Percentiles rank a stretch among this genome's conserved stretches.
These are phyloP conservation scores for Cephalotrichum gorgonifer DNA, from an alignment of 2,329 filamentous ascomycete genomes.

Conservation along the genomic window DNA sequence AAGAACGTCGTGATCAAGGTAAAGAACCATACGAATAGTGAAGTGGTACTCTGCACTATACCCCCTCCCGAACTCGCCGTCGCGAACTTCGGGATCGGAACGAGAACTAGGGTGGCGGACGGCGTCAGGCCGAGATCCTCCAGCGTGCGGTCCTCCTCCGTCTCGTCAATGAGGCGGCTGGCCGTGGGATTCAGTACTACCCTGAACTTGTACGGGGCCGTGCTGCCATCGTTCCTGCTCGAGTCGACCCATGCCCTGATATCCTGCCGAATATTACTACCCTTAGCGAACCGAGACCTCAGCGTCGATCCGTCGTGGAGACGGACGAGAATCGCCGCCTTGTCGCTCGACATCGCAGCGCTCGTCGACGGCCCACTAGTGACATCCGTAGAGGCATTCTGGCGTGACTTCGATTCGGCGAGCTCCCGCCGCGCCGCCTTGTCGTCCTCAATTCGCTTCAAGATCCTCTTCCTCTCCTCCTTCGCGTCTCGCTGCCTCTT, in stretches of 20 bases:
- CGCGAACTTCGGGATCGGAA: conserved; percentile 49
- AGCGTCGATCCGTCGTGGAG: conserved; percentile 78
- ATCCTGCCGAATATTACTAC: conserved; percentile 49
- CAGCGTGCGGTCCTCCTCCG: conserved; percentile 62
- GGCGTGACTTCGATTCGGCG: conserved; percentile 31
- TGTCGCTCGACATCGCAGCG: conserved; percentile 18
- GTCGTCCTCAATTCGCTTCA: conserved; percentile 68
- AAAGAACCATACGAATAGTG: not conserved
- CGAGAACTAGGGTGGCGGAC: conserved; percentile 71
- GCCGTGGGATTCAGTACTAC: conserved; percentile 71
- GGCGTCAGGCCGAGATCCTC: conserved; percentile 63
- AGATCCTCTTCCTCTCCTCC: conserved; percentile 60
- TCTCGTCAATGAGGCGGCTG: conserved; percentile 61
- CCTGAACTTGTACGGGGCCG: conserved; percentile 67
- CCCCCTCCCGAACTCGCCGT: conserved; percentile 25
- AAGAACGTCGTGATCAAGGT: conserved; percentile 4
- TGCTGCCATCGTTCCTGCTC: conserved; percentile 41
- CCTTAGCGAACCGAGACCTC: conserved; percentile 58
- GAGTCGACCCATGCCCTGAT: conserved; percentile 72
- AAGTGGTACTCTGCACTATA: not conserved
- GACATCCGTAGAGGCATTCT: conserved; percentile 16
- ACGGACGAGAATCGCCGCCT: conserved; percentile 60
- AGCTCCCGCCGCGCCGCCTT: conserved; percentile 53
- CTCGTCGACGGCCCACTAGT: conserved; percentile 21
- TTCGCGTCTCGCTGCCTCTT: conserved; percentile 55